A percentile compares a stretch with the other conserved stretches of the same genome.
Conservation (phyloP, 352 stramenopile genomes). For the Globisporangium splendens region DNA sequence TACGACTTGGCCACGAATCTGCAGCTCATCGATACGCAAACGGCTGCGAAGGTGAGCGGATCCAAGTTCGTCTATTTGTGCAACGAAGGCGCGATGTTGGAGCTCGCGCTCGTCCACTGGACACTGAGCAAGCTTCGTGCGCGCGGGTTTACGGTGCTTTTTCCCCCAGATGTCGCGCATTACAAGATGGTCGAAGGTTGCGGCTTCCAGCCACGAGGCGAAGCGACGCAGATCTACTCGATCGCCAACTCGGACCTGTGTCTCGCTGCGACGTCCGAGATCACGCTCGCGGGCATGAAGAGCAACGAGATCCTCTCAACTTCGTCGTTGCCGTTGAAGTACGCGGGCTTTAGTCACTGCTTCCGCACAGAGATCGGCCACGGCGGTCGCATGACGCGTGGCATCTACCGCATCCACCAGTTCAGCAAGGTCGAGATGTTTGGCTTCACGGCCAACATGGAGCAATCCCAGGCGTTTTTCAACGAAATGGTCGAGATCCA, state of each 20-base stretch:
- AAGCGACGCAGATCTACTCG: slow-evolving; percentile 87
- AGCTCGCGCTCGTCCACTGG: slow-evolving; percentile 83
- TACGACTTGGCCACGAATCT: slow-evolving; percentile 65
- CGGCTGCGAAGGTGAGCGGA: slow-evolving; percentile 58
- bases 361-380: slow-evolving; percentile 87
- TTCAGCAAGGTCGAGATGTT: slow-evolving; percentile 92
- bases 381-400: slow-evolving; percentile 61
- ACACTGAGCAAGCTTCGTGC: slow-evolving; percentile 63
- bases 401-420: slow-evolving; percentile 89
- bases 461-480: slow-evolving; percentile 65
- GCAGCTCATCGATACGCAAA: slow-evolving; percentile 72
- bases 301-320: slow-evolving; percentile 69
- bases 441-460: slow-evolving; percentile 67
- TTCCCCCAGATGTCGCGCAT: slow-evolving; percentile 82
- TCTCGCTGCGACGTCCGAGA: slow-evolving; percentile 82
- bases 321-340: slow-evolving; percentile 57
- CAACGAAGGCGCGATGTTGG: slow-evolving; percentile 86
- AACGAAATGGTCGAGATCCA: slow-evolving; percentile 81
- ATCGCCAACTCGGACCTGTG: slow-evolving; percentile 82
- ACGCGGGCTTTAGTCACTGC: slow-evolving; percentile 83
- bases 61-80: slow-evolving; percentile 86
- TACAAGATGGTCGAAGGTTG: slow-evolving; percentile 81
- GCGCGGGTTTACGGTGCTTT: slow-evolving; percentile 69
- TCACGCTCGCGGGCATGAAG: slow-evolving; percentile 77
- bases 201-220: slow-evolving; percentile 82